Conservation (phyloP, 192 early-diverging fungal genomes). For the Pecoramyces ruminantium region DNA sequence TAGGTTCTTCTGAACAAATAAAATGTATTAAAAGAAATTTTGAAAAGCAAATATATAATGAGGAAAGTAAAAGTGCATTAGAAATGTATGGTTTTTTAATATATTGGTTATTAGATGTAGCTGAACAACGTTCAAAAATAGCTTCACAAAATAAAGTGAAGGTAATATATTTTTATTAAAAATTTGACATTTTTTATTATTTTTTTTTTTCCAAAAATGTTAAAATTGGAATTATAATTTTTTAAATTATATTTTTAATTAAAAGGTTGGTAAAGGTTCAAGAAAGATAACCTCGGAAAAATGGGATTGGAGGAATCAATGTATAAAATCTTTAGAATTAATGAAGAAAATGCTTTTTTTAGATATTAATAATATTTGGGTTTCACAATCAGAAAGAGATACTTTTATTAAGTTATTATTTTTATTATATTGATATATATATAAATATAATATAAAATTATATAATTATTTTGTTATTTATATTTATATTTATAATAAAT, state of each 20-base stretch:
- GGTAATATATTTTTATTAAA: slow-evolving; percentile 5
- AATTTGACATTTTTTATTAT: neutral
- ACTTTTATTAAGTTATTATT: slow-evolving; percentile 31
- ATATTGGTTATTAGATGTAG: slow-evolving; percentile 59
- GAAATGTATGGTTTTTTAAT: slow-evolving; percentile 73
- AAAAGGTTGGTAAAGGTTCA: slow-evolving; percentile 10
- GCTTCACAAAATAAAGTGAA: slow-evolving; percentile 11
- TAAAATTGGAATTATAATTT: no score
- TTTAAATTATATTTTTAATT: no score
- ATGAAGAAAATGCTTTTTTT: slow-evolving; percentile 28
- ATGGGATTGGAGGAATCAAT: slow-evolving; percentile 46
- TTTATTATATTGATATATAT: neutral
- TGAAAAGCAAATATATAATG: slow-evolving; percentile 45
- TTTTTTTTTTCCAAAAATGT: slow-evolving; percentile 2
- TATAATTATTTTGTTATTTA: slow-evolving; percentile 3
- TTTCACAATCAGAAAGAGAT: slow-evolving; percentile 48
- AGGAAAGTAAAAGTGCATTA: slow-evolving; percentile 38
- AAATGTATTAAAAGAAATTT: slow-evolving; percentile 38
- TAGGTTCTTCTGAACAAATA: slow-evolving; percentile 51
- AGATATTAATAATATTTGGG: slow-evolving; percentile 53
- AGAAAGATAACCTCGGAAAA: slow-evolving; percentile 18
- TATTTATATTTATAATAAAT: neutral
- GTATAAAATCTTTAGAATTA: slow-evolving; percentile 31
- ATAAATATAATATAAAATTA: neutral
- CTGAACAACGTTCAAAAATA: slow-evolving; percentile 33